phyloP scores from a whole-genome alignment of 768 basidiomycete species.

The Tricholoma matsutake region DNA sequence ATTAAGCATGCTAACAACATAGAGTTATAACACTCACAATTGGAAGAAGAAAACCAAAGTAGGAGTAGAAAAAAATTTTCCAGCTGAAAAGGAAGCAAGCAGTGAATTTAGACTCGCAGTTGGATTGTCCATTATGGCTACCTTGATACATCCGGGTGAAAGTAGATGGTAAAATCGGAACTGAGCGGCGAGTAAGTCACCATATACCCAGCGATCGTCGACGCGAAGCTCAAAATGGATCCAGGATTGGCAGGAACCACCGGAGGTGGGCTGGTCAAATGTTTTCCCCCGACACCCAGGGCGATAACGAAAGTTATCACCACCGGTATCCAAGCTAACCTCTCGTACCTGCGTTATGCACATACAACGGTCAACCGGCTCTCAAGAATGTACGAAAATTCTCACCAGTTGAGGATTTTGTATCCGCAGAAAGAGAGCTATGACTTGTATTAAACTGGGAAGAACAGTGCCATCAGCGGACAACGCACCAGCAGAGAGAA shows the following conservation, averaged over 20 bases:
- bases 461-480: slow-evolving; percentile 25
- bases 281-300: slow-evolving; percentile 70
- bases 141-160: slow-evolving; percentile 56
- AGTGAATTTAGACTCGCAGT: neutral
- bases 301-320: slow-evolving; percentile 70
- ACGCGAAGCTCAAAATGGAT: slow-evolving; percentile 60
- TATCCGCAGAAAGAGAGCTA: slow-evolving; percentile 59
- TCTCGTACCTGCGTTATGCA: slow-evolving; percentile 53
- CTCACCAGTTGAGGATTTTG: slow-evolving; percentile 43
- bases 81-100: slow-evolving; percentile 34
- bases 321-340: slow-evolving; percentile 74
- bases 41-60: slow-evolving; percentile 65
- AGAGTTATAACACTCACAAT: slow-evolving; percentile 30
- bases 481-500: slow-evolving; percentile 61
- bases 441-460: neutral
- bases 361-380: neutral
- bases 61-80: slow-evolving; percentile 66
- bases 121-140: slow-evolving; percentile 19
- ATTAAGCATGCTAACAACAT: neutral
- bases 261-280: slow-evolving; percentile 50
- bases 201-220: slow-evolving; percentile 70
- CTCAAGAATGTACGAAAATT: neutral
- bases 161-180: slow-evolving; percentile 78
- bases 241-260: slow-evolving; percentile 51
- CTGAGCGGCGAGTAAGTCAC: slow-evolving; percentile 59